A percentile compares a stretch with the other conserved stretches of the same genome.
Evolutionary conservation across 306 rosid genomes (phyloP).

Genomic region (Prunus salicina): DNA sequence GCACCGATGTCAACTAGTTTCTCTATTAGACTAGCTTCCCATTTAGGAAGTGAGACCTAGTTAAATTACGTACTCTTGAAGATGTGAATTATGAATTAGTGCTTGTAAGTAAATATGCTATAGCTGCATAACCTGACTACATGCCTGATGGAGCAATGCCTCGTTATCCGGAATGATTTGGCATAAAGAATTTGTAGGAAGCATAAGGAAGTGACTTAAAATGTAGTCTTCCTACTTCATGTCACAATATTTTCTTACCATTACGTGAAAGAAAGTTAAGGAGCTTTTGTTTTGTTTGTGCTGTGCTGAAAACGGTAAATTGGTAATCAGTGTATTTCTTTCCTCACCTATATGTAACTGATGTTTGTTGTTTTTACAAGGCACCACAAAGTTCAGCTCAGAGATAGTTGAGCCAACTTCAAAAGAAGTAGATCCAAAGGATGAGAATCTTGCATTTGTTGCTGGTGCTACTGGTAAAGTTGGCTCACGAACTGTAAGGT

Average conservation of each 20-base stretch:
- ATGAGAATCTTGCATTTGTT: constrained; percentile 80
- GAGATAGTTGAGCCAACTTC: constrained; percentile 33
- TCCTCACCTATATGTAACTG: constrained; percentile 15
- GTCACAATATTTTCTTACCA: not conserved
- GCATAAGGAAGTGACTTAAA: not conserved
- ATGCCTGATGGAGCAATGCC: too few species aligned
- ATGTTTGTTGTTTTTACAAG: constrained; percentile 36
- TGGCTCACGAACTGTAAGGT: constrained; percentile 97
- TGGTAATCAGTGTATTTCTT: not conserved
- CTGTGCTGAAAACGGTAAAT: constrained; percentile 7
- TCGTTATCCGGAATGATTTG: not conserved
- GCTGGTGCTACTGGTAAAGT: constrained; percentile 99
- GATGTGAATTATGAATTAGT: not conserved
- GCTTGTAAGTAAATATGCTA: not conserved
- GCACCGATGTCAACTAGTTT: not conserved
- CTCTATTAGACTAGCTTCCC: not conserved
- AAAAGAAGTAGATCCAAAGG: constrained; percentile 48
- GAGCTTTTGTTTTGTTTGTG: not conserved
- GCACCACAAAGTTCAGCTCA: constrained; percentile 38
- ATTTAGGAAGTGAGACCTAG: not conserved
- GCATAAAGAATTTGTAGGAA: not conserved
- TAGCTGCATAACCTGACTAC: not conserved
- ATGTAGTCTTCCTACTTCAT: not conserved
- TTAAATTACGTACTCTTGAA: not conserved
- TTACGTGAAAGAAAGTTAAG: not conserved